Evolutionary conservation across 495 filamentous ascomycete species (phyloP).

Genomic region (Penicillium ochrochloron): DNA sequence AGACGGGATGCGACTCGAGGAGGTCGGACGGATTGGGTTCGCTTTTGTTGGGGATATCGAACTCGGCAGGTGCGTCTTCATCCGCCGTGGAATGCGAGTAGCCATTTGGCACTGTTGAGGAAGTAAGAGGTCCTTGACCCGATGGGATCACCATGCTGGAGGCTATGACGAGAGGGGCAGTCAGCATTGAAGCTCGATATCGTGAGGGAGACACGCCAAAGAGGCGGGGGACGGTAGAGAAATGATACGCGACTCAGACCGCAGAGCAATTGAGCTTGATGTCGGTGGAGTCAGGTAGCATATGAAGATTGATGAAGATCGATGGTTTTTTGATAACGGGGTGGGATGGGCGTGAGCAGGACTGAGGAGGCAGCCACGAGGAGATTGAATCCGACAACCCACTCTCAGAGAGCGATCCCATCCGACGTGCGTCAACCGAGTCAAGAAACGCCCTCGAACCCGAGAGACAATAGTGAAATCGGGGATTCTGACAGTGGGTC

Average conservation of each 20-base stretch:
- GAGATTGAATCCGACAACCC: constrained; percentile 32
- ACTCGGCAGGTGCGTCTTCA: constrained; percentile 42
- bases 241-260: constrained; percentile 45
- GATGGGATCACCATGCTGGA: constrained; percentile 60
- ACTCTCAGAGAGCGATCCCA: constrained; percentile 21
- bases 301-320: constrained; percentile 44
- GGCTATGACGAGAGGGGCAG: constrained; percentile 45
- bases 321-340: constrained; percentile 49
- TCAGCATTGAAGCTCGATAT: constrained; percentile 53
- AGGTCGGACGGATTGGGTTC: constrained; percentile 59
- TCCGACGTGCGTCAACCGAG: constrained; percentile 19
- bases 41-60: constrained; percentile 47
- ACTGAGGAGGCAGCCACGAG: constrained; percentile 34
- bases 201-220: constrained; percentile 24
- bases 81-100: constrained; percentile 47
- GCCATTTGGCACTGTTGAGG: constrained; percentile 53
- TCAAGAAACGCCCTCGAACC: constrained; percentile 23
- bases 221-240: constrained; percentile 28
- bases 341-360: constrained; percentile 46
- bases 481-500: constrained; percentile 49
- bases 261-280: constrained; percentile 32
- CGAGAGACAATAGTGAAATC: constrained; percentile 25
- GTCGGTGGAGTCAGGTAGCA: constrained; percentile 34
- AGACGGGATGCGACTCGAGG: constrained; percentile 45
- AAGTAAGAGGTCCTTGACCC: constrained; percentile 46